Percentiles rank a stretch among this genome's conserved stretches.
Evolutionary conservation across 306 rosid genomes (phyloP).

Genomic region (Erythrophleum fordii): DNA sequence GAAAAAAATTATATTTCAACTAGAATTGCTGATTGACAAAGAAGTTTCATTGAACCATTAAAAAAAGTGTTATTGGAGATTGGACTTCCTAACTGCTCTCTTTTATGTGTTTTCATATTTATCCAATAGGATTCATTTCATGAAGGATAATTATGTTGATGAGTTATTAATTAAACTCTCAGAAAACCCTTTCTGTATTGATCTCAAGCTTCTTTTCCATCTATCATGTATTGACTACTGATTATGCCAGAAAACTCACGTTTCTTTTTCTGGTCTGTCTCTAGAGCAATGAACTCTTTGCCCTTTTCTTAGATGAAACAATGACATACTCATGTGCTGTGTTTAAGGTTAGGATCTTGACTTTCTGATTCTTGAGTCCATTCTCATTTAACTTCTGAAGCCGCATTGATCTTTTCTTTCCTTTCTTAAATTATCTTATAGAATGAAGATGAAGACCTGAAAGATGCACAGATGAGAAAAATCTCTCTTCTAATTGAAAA

Average conservation of each 20-base stretch:
- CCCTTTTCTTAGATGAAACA: constrained; percentile 84
- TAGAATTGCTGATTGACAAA: no score
- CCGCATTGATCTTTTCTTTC: neutral
- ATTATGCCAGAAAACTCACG: constrained; percentile 30
- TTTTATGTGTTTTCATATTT: no score
- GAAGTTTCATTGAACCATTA: no score
- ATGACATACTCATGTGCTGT: constrained; percentile 87
- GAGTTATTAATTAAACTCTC: neutral
- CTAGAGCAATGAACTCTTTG: constrained; percentile 88
- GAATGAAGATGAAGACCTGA: constrained; percentile 76
- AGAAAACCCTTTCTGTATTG: neutral
- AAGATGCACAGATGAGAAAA: constrained; percentile 78
- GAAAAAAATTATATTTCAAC: no score
- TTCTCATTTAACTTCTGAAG: constrained; percentile 21
- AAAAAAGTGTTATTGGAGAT: no score
- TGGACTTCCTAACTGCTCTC: no score
- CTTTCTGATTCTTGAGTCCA: neutral
- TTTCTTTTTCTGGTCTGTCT: constrained; percentile 41
- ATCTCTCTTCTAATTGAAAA: constrained; percentile 69
- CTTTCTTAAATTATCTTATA: constrained; percentile 33
- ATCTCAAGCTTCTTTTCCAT: neutral
- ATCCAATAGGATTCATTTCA: no score
- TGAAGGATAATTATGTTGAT: neutral
- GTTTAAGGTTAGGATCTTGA: constrained; percentile 66
- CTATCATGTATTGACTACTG: neutral